A percentile compares a stretch with the other conserved stretches of the same genome.
These are phyloP conservation scores for Trichosporon asahii DNA, from an alignment of 1,284 basidiomycete genomes.

Conservation along the genomic window DNA sequence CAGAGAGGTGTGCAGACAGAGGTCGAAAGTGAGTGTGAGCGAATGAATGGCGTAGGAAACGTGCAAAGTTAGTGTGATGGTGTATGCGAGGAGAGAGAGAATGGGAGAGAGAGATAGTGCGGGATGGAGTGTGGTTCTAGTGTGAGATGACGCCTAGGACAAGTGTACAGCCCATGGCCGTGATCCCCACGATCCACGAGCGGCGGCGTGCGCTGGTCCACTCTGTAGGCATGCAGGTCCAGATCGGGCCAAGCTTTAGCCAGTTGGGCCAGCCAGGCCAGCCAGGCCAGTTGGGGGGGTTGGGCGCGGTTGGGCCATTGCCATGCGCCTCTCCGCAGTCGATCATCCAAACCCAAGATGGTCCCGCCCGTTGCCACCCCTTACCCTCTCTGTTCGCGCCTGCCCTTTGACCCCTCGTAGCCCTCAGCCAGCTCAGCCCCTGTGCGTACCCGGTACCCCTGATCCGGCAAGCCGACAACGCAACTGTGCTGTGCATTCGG, in stretches of 20 bases:
- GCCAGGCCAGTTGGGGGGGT: background rate
- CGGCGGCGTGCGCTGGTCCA: background rate
- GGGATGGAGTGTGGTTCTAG: background rate
- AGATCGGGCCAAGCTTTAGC: background rate
- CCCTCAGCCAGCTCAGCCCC: background rate
- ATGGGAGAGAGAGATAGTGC: background rate
- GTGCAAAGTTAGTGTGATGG: background rate
- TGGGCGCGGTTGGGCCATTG: background rate
- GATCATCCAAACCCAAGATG: constrained; percentile 6
- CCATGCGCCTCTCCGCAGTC: constrained; percentile 9
- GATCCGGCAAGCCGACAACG: background rate
- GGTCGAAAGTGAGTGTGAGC: background rate
- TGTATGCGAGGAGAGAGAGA: background rate
- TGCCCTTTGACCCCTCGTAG: background rate
- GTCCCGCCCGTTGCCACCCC: constrained; percentile 8
- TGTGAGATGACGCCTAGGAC: background rate
- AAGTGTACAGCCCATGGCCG: too few relatives aligned
- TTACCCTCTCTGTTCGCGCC: background rate
- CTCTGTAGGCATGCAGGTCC: too few relatives aligned
- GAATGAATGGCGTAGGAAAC: background rate
- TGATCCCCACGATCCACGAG: background rate
- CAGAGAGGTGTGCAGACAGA: too few relatives aligned
- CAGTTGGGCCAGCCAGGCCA: too few relatives aligned
- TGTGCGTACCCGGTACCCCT: background rate
- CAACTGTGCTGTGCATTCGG: background rate